Evolutionary conservation across 495 filamentous ascomycete species (phyloP).

Genomic region (Parachaetomium inaequale): DNA sequence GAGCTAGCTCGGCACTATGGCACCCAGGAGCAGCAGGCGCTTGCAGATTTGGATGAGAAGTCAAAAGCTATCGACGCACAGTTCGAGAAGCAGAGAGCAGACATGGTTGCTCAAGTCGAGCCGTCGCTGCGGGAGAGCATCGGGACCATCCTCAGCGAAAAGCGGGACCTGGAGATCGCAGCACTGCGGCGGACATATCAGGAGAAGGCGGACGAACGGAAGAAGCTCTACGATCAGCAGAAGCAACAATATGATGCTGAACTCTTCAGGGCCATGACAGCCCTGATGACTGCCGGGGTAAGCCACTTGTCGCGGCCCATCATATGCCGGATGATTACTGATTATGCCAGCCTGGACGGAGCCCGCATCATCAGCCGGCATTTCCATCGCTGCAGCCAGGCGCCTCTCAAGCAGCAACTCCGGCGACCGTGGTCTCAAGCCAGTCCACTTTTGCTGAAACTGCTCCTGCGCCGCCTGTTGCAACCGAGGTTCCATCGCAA

Average conservation of each 20-base stretch:
- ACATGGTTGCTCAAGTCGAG: not conserved
- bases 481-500: conserved; percentile 4
- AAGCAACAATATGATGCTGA: not conserved
- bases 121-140: not conserved
- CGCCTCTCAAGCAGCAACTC: not conserved
- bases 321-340: not conserved
- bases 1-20: not conserved
- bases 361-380: not conserved
- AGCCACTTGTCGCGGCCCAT: not conserved
- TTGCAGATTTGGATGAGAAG: not conserved
- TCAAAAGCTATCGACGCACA: not conserved
- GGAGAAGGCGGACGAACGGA: not conserved
- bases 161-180: not conserved
- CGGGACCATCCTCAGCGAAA: not conserved
- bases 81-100: not conserved
- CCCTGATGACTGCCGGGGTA: not conserved
- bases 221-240: not conserved
- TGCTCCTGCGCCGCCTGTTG: not conserved
- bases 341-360: not conserved
- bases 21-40: not conserved
- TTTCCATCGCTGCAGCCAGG: not conserved
- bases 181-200: not conserved
- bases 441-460: not conserved
- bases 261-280: not conserved
- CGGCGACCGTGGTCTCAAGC: not conserved